Evolutionary conservation across 75 land plant species (phyloP).

Genomic region (Chamaecyparis obtusa): DNA sequence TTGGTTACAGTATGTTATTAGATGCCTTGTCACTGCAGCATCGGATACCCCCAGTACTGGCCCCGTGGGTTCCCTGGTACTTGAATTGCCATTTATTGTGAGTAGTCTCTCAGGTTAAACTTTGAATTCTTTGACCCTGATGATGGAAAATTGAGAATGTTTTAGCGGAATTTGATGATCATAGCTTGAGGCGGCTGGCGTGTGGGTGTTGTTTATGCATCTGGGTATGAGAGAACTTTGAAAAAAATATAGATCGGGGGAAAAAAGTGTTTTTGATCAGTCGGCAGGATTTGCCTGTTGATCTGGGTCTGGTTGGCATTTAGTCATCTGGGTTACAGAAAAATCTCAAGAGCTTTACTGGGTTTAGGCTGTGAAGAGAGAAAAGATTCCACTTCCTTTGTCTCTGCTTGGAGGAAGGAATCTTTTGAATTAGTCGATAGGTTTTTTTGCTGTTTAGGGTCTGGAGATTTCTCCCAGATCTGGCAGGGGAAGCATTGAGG

Average conservation of each 20-base stretch:
- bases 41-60: not conserved
- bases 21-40: not conserved
- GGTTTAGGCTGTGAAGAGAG: not conserved
- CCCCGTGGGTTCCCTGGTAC: slow-evolving; percentile 11
- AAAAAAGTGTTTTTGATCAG: not conserved
- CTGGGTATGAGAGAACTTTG: not conserved
- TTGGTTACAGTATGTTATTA: not conserved
- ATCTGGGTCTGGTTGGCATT: not conserved
- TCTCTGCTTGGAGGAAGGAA: not conserved
- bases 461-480: not conserved
- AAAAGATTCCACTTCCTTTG: too few species aligned
- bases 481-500: not conserved
- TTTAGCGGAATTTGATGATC: not conserved
- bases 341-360: not conserved
- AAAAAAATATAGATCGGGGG: not conserved
- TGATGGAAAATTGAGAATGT: not conserved
- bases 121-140: not conserved
- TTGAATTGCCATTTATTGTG: not conserved
- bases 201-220: not conserved
- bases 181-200: not conserved
- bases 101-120: not conserved
- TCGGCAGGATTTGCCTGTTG: not conserved
- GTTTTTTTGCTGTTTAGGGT: not conserved
- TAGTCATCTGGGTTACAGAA: not conserved
- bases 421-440: not conserved